Evolutionary conservation across 2,329 filamentous ascomycete genomes (phyloP).

Genomic region (Aspergillus fumigatus): DNA sequence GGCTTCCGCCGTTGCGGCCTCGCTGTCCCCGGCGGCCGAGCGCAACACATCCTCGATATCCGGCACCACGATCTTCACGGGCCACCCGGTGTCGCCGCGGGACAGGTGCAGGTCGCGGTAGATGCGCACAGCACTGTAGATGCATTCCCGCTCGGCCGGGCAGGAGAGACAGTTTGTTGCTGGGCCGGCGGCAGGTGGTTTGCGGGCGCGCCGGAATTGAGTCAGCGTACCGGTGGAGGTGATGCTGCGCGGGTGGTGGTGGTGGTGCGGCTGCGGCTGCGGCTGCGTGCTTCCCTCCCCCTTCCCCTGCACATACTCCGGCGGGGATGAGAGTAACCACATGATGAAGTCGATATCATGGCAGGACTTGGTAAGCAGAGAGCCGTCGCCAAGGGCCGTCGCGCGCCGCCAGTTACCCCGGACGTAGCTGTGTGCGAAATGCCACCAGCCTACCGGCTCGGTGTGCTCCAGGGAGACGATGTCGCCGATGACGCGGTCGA

Average conservation of each 20-base stretch:
- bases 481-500: slow-evolving; percentile 74
- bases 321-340: slow-evolving; percentile 65
- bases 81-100: slow-evolving; percentile 69
- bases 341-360: slow-evolving; percentile 92
- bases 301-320: no score
- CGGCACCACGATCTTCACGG: slow-evolving; percentile 80
- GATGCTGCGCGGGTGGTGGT: slow-evolving; percentile 72
- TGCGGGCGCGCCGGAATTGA: slow-evolving; percentile 70
- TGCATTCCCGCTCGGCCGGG: slow-evolving; percentile 67
- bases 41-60: slow-evolving; percentile 76
- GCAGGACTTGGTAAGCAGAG: slow-evolving; percentile 88
- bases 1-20: slow-evolving; percentile 32
- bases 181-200: slow-evolving; percentile 66
- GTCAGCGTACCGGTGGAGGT: slow-evolving; percentile 71
- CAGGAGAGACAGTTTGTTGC: slow-evolving; percentile 89
- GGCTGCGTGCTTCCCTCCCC: not conserved
- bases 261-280: no score
- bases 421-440: slow-evolving; percentile 87
- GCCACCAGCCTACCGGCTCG: slow-evolving; percentile 94
- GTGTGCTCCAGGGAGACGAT: slow-evolving; percentile 84
- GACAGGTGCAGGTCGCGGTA: slow-evolving; percentile 68
- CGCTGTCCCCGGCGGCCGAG: slow-evolving; percentile 41
- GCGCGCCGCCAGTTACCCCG: slow-evolving; percentile 89
- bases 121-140: slow-evolving; percentile 79
- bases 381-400: slow-evolving; percentile 65